phyloP scores from a whole-genome alignment of 805 yeast genomes.

The Pichia paraexigua region DNA sequence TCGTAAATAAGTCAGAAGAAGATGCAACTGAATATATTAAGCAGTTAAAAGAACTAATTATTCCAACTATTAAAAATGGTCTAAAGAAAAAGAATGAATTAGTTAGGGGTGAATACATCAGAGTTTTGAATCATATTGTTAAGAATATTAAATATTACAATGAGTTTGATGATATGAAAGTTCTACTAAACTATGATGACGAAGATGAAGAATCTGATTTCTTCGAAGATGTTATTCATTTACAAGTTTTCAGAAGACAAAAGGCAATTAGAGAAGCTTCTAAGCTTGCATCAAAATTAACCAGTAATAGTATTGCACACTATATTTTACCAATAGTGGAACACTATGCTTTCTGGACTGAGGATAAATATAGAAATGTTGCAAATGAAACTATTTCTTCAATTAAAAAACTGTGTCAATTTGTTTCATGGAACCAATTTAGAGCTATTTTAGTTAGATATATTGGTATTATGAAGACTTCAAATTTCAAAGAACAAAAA shows the following conservation, averaged over 20 bases:
- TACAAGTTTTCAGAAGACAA: slow-evolving; percentile 80
- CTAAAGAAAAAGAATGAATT: slow-evolving; percentile 53
- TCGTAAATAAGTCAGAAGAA: slow-evolving; percentile 27
- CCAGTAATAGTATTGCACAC: slow-evolving; percentile 59
- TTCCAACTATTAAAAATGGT: slow-evolving; percentile 64
- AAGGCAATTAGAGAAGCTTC: slow-evolving; percentile 67
- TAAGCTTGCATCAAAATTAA: slow-evolving; percentile 36
- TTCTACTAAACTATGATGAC: slow-evolving; percentile 47
- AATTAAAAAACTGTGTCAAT: slow-evolving; percentile 48
- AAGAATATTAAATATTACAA: slow-evolving; percentile 32
- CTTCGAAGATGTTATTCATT: slow-evolving; percentile 58
- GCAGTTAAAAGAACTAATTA: slow-evolving; percentile 42
- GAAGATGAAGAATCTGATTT: slow-evolving; percentile 76
- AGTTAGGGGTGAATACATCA: slow-evolving; percentile 64
- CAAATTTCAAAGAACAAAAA: slow-evolving; percentile 21
- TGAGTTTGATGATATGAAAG: slow-evolving; percentile 60
- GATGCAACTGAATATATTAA: slow-evolving; percentile 26
- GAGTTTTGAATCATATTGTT: slow-evolving; percentile 58
- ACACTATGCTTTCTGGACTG: slow-evolving; percentile 55
- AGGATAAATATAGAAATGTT: slow-evolving; percentile 52
- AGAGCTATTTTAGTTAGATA: slow-evolving; percentile 68
- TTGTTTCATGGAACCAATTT: slow-evolving; percentile 72
- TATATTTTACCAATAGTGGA: slow-evolving; percentile 82
- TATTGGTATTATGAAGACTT: slow-evolving; percentile 26
- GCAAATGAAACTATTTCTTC: slow-evolving; percentile 59